Base-by-base conservation (phyloP, 179 eudicot genomes). In the Beta corolliflora region DNA sequence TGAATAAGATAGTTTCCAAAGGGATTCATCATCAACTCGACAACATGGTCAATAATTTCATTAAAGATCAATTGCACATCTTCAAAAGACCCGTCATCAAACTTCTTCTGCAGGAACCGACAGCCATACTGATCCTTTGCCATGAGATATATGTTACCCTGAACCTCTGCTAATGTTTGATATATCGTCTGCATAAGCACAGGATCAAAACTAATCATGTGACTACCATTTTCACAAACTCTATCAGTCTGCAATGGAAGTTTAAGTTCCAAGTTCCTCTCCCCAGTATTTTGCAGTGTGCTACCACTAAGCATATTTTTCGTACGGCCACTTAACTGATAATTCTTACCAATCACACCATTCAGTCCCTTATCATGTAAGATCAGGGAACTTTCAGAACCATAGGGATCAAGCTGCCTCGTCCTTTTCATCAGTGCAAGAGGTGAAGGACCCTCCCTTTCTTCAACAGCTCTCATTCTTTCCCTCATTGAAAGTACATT, bases 121-220 rank as follows among this genome's bases (percentile, higher is more conserved):
- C 97, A 93, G n/a, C 98, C 98, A 78, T 91, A 80, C 64, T 94
- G 98, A 88, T 94, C 97, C 88, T 91, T 94, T 2, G 98, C 97
- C 71, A 88, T 81, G n/a, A 72, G 75, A 82, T 85, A 87, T 60
- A 94, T 89, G 45, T 81, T 83, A n/a, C 89, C 90, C 83, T 60
- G 85, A 70, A 82, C 90, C 23, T 90, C 91, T 0, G 75, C 85
- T 84, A 94, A 76, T 1, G 97, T 86, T 46, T 76, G 81, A 69
- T 76, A 88, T 70, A 86, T 79, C 41, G 88, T 76, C 14, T 88
- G 86, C 71, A 83, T 41, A 46, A 79, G 5, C 67, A 79, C 53
- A 23, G 91, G 82, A 71, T 83, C 74, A 75, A 18, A 78, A 31
- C 77, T 64, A 65, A 76, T 73, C 50, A 74, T 66, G 73, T 69